Percentiles rank a stretch among this genome's conserved stretches.
phyloP scores from a whole-genome alignment of 2,329 filamentous ascomycete species.

The Apiospora phragmitis region DNA sequence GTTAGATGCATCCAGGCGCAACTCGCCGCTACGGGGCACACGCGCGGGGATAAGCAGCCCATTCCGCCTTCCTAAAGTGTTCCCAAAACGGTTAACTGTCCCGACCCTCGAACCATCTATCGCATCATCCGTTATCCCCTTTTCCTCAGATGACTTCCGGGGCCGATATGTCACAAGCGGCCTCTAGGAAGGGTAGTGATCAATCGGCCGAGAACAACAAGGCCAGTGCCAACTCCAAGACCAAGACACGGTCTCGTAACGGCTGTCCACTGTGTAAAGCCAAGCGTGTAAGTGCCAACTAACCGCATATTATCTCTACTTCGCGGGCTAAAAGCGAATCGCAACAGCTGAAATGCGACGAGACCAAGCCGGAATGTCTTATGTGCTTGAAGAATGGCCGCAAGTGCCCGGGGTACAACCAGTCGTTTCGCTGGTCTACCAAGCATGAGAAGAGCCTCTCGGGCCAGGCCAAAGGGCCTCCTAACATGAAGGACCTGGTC shows the following conservation, averaged over 20 bases:
- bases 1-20: background rate
- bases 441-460: conserved; percentile 36
- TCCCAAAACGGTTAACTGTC: conserved; percentile 8
- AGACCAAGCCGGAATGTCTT: conserved; percentile 29
- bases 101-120: background rate
- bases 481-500: conserved; percentile 16
- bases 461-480: conserved; percentile 11
- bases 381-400: conserved; percentile 31
- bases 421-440: conserved; percentile 42
- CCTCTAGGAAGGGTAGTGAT: conserved; percentile 10
- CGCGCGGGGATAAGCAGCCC: background rate
- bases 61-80: background rate
- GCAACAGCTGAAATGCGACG: conserved; percentile 33
- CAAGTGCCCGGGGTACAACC: conserved; percentile 31
- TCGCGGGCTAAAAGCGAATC: background rate
- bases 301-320: background rate
- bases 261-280: conserved; percentile 34
- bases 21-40: background rate
- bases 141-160: background rate
- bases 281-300: conserved; percentile 22
- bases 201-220: conserved; percentile 11
- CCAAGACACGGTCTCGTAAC: conserved; percentile 30
- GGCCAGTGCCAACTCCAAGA: conserved; percentile 14
- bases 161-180: conserved; percentile 11
- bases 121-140: background rate